Evolutionary conservation across 2,329 filamentous ascomycete species (phyloP).

Genomic region (Sclerotinia minor): DNA sequence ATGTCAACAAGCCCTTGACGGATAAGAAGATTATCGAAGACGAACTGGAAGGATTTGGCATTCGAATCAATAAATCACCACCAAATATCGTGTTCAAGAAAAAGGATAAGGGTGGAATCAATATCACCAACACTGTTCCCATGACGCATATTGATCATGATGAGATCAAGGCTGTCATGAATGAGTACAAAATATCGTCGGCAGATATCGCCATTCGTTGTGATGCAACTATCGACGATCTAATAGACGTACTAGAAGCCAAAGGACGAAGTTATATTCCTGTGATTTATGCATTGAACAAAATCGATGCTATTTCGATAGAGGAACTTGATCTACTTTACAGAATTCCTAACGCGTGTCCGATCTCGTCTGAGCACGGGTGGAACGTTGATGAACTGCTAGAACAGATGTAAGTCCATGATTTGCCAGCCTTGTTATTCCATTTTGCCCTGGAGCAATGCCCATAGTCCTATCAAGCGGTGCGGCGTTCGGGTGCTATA

Average conservation of each 20-base stretch:
- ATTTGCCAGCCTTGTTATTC: slow-evolving; percentile 17
- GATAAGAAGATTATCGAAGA: slow-evolving; percentile 95
- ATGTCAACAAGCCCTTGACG: slow-evolving; percentile 96
- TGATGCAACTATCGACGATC: slow-evolving; percentile 93
- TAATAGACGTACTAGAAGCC: slow-evolving; percentile 94
- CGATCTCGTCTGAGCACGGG: slow-evolving; percentile 94
- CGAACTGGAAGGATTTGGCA: slow-evolving; percentile 95
- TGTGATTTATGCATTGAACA: slow-evolving; percentile 98
- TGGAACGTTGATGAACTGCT: slow-evolving; percentile 98
- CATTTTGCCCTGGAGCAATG: background rate
- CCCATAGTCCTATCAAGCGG: background rate
- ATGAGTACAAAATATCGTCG: slow-evolving; percentile 93
- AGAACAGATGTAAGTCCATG: slow-evolving; percentile 72
- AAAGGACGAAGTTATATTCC: slow-evolving; percentile 95
- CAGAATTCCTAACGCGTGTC: slow-evolving; percentile 93
- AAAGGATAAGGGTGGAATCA: slow-evolving; percentile 97
- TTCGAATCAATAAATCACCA: slow-evolving; percentile 94
- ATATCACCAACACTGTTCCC: slow-evolving; percentile 91
- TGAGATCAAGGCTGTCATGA: slow-evolving; percentile 97
- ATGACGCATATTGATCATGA: slow-evolving; percentile 90
- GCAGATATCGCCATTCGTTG: slow-evolving; percentile 97
- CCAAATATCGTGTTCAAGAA: slow-evolving; percentile 99
- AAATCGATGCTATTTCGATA: slow-evolving; percentile 97
- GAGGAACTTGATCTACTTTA: slow-evolving; percentile 96
- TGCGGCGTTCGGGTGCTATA: background rate